A percentile compares a stretch with the other conserved stretches of the same genome.
Conservation (phyloP, 2,329 filamentous ascomycete genomes). For the Colletotrichum sp. region DNA sequence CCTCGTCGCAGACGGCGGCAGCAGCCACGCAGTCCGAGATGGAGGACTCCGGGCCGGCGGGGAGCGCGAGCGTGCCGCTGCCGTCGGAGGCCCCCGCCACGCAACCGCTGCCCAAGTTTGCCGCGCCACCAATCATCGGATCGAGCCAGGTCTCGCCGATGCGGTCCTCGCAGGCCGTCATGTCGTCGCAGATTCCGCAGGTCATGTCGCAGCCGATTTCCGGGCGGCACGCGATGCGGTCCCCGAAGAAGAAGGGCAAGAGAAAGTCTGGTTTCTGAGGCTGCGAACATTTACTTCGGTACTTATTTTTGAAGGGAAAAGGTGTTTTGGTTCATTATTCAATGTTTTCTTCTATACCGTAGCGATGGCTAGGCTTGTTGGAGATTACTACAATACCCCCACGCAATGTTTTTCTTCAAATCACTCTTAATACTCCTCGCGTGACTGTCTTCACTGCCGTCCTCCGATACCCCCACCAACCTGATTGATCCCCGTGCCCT, state of each 20-base stretch:
- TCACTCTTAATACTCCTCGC: background rate
- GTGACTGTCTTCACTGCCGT: background rate
- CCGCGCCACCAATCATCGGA: conserved; percentile 1
- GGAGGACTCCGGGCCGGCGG: background rate
- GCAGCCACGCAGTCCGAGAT: conserved; percentile 14
- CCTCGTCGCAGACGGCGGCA: conserved; percentile 1
- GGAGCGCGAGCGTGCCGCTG: background rate
- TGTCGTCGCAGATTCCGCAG: conserved; percentile 27
- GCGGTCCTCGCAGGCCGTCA: conserved; percentile 3
- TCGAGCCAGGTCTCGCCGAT: conserved; percentile 8
- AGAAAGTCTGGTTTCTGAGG: conserved; percentile 15
- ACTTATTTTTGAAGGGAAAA: background rate
- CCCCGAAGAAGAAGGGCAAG: conserved; percentile 39
- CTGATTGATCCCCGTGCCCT: conserved; percentile 59
- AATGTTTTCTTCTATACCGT: background rate
- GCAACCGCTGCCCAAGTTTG: conserved; percentile 7
- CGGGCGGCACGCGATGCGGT: conserved; percentile 51
- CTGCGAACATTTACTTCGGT: background rate
- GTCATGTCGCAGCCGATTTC: conserved; percentile 52
- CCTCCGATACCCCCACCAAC: conserved; percentile 61
- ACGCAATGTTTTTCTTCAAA: background rate
- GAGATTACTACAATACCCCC: background rate
- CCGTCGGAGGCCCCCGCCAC: background rate
- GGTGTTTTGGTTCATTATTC: background rate
- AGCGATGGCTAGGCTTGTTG: background rate